Evolutionary conservation across 2,329 filamentous ascomycete genomes (phyloP), one percentile per base, ranked within the genome.

Genomic region (Fusarium albidum): DNA sequence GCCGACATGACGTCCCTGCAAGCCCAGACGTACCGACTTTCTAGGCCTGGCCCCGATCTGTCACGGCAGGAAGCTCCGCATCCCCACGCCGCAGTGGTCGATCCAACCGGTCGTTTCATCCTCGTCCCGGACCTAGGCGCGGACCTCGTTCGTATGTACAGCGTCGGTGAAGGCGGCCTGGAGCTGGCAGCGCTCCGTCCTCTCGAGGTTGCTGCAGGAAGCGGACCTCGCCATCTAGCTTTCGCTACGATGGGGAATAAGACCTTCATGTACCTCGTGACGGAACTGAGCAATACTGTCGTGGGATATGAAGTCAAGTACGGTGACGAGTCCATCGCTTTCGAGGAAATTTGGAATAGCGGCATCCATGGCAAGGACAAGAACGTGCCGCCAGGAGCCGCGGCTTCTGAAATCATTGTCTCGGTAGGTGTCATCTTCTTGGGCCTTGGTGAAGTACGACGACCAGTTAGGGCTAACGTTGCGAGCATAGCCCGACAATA

Each of bases 51-150:
- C 1, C 65, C 75, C 28, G 67, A 73, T 47, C 67, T 73, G 3
- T 67, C 71, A 6, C 81, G 82, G 44, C 84, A 89, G 70, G 76
- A 82, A 34, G 75, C 78, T 7, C 75, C 86, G 3, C 85, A 88
- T 66, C 86, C 86, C 14, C 87, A 90, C 70, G 74, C 88, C 66
- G 80, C 82, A n/a, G 69, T 88, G 44, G 68, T 87, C 28, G 88
- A 91, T 67, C 88, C 87, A 7, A 87, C 83, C 3, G 82, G 81
- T 6, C 65, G 76, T n/a, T 91, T 82, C 69, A 64, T 90, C 25
- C 65, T 90, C 9, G 79, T 85, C 9, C 86, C 87, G 2, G 88
- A 91, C 62, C 77, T 92, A 6, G 85, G 88, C 33, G 78, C 82
- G 50, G 88, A 91, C 63, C 64, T 84, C 7, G 70, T 90, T 40